These are phyloP conservation scores for Monosporascus sp. DNA, from an alignment of 2,329 filamentous ascomycete genomes.

Conservation along the genomic window DNA sequence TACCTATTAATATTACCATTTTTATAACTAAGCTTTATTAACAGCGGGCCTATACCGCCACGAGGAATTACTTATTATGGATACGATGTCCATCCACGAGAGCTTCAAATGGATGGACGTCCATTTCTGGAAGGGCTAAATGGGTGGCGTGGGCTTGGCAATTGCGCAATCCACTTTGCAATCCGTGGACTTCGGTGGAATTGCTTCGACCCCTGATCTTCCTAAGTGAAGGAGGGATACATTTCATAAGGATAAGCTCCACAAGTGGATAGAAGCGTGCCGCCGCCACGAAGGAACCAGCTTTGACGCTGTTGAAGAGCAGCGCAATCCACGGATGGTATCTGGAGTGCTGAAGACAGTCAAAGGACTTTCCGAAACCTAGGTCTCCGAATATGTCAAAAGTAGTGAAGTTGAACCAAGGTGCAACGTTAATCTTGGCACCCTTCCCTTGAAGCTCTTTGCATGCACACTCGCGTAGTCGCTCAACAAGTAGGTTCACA, in stretches of 20 bases:
- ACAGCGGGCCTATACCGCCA: no score
- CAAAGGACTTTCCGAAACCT: constrained; percentile 25
- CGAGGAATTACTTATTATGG: no score
- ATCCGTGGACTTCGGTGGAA: no score
- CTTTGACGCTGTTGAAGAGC: constrained; percentile 20
- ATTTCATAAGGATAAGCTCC: constrained; percentile 10
- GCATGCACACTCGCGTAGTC: constrained; percentile 9
- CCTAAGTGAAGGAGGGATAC: constrained; percentile 11
- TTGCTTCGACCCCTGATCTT: no score
- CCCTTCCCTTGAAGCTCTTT: not conserved
- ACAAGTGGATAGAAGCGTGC: constrained; percentile 18
- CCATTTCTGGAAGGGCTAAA: no score
- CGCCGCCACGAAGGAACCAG: constrained; percentile 13
- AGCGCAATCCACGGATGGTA: constrained; percentile 22
- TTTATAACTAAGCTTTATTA: no score
- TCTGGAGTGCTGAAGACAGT: constrained; percentile 22
- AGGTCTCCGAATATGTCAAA: constrained; percentile 34
- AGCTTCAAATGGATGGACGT: no score
- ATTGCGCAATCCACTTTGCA: no score
- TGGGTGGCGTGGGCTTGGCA: no score
- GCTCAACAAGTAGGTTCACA: constrained; percentile 19
- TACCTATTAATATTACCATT: no score
- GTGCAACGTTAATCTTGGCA: constrained; percentile 10
- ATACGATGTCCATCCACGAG: no score
- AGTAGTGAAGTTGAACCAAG: constrained; percentile 27